phyloP scores from a whole-genome alignment of 257 asterid species.

The Penstemon newberryi region DNA sequence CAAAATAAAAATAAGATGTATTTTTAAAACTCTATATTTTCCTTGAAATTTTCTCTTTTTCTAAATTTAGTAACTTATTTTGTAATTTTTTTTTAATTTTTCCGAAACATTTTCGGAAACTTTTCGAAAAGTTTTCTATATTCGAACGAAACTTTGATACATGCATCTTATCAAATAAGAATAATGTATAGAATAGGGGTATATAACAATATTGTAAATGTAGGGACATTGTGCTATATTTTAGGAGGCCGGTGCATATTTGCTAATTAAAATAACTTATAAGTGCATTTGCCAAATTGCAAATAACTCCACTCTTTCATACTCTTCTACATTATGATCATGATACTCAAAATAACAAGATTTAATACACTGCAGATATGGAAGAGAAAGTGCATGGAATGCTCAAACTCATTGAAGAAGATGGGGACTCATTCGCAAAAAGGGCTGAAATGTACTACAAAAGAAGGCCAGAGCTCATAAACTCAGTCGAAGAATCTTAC shows the following conservation, averaged over 20 bases:
- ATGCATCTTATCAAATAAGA: too few species aligned
- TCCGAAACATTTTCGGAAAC: too few species aligned
- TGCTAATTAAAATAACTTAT: too few species aligned
- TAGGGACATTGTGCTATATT: not conserved
- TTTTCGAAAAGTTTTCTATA: too few species aligned
- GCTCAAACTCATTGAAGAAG: conserved; percentile 79
- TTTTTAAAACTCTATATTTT: too few species aligned
- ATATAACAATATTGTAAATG: not conserved
- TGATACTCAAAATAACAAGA: not conserved
- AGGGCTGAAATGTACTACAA: conserved; percentile 91
- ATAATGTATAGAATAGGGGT: not conserved
- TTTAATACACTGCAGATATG: conserved; percentile 57
- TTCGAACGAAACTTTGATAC: too few species aligned
- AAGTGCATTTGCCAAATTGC: not conserved
- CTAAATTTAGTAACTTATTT: too few species aligned
- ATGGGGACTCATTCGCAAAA: conserved; percentile 88
- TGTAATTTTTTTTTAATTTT: too few species aligned
- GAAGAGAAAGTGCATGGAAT: conserved; percentile 69
- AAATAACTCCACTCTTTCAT: not conserved
- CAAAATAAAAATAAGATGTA: too few species aligned
- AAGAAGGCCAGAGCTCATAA: conserved; percentile 76
- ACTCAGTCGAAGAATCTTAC: conserved; percentile 72
- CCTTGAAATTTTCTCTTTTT: too few species aligned
- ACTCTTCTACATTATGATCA: not conserved
- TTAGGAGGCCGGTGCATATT: too few species aligned